Conservation (phyloP, 2,329 filamentous ascomycete genomes). For the Diplodia sapinea region DNA sequence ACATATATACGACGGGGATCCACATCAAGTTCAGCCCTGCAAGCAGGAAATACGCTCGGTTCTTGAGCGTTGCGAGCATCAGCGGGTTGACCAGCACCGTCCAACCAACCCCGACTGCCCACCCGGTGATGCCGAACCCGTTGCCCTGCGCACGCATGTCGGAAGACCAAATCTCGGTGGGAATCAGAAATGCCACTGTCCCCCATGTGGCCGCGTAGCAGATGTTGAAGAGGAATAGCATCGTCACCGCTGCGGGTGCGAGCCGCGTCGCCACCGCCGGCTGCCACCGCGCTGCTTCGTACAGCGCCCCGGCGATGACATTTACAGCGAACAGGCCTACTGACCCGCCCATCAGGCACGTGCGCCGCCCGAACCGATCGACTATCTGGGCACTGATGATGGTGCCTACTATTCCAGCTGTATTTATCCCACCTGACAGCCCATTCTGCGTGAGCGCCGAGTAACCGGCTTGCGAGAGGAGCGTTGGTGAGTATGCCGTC, state of each 20-base stretch:
- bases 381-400: constrained; percentile 59
- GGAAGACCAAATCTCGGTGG: constrained; percentile 63
- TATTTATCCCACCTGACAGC: constrained; percentile 59
- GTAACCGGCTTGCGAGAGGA: constrained; percentile 46
- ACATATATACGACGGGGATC: constrained; percentile 58
- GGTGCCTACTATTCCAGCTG: constrained; percentile 59
- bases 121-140: constrained; percentile 64
- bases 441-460: constrained; percentile 53
- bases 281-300: constrained; percentile 31
- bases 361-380: constrained; percentile 55
- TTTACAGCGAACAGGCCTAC: constrained; percentile 51
- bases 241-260: constrained; percentile 55
- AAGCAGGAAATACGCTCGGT: constrained; percentile 60
- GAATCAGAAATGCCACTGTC: constrained; percentile 57
- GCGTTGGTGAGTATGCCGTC: constrained; percentile 41
- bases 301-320: constrained; percentile 43
- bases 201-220: constrained; percentile 60
- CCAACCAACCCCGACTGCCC: constrained; percentile 64
- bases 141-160: constrained; percentile 65
- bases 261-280: constrained; percentile 45
- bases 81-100: constrained; percentile 60
- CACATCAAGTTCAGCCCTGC: constrained; percentile 59
- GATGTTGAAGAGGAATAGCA: constrained; percentile 59
- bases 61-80: constrained; percentile 57
- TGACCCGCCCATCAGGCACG: constrained; percentile 51